Evolutionary conservation across 2,329 filamentous ascomycete species (phyloP).

Genomic region (Seiridium cupressi): DNA sequence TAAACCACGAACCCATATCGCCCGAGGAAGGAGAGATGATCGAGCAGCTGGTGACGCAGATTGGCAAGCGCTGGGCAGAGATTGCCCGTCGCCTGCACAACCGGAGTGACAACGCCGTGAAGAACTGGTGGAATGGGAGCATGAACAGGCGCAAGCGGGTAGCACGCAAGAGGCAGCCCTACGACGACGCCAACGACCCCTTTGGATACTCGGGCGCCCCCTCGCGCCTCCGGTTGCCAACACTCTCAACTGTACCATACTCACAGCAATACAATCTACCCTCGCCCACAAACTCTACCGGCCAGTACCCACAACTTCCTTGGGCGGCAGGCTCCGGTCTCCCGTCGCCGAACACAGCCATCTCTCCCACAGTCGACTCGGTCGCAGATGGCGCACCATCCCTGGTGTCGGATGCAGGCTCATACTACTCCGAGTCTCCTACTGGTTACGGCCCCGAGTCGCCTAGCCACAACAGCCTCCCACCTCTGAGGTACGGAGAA

Average conservation of each 20-base stretch:
- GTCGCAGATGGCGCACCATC: slow-evolving; percentile 58
- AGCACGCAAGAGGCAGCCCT: slow-evolving; percentile 35
- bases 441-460: slow-evolving; percentile 34
- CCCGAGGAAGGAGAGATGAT: slow-evolving; percentile 70
- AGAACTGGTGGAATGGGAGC: slow-evolving; percentile 97
- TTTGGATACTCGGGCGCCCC: slow-evolving; percentile 6
- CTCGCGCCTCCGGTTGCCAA: slow-evolving; percentile 13
- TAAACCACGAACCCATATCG: slow-evolving; percentile 74
- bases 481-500: slow-evolving; percentile 18
- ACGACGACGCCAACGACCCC: slow-evolving; percentile 25
- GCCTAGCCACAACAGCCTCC: slow-evolving; percentile 27
- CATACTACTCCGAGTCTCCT: slow-evolving; percentile 61
- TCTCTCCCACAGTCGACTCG: slow-evolving; percentile 30
- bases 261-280: slow-evolving; percentile 16
- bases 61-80: slow-evolving; percentile 90
- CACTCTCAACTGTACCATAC: slow-evolving; percentile 14
- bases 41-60: slow-evolving; percentile 70
- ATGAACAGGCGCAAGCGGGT: slow-evolving; percentile 73
- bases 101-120: slow-evolving; percentile 91
- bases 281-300: slow-evolving; percentile 11
- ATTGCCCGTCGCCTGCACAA: slow-evolving; percentile 80
- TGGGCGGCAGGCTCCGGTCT: slow-evolving; percentile 20
- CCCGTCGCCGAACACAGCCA: slow-evolving; percentile 40
- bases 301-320: slow-evolving; percentile 12
- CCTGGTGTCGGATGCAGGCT: slow-evolving; percentile 67